These are phyloP conservation scores for Trichosporon coremiiforme DNA, from an alignment of 1,284 basidiomycete species.

Conservation along the genomic window DNA sequence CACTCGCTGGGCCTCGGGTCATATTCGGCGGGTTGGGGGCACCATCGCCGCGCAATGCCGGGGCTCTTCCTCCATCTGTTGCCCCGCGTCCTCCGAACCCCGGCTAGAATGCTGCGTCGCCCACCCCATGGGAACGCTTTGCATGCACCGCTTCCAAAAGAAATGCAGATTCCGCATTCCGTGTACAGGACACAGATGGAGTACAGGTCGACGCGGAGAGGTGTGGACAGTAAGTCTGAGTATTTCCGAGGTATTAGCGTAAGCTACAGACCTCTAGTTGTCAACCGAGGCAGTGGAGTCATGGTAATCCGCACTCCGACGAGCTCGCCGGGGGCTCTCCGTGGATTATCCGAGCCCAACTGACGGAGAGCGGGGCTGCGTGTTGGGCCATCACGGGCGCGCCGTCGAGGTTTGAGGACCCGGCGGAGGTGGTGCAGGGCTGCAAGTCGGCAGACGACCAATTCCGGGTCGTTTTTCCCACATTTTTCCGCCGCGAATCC, in stretches of 20 bases:
- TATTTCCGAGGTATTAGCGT: conserved; percentile 6
- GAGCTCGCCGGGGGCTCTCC: background rate
- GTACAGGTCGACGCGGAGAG: background rate
- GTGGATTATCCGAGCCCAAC: background rate
- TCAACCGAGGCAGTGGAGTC: background rate
- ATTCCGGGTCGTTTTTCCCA: background rate
- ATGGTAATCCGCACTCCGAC: background rate
- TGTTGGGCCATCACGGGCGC: too few relatives aligned
- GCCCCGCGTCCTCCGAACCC: background rate
- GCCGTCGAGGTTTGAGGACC: background rate
- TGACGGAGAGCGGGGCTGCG: too few relatives aligned
- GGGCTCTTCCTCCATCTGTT: background rate
- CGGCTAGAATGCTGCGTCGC: background rate
- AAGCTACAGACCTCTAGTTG: too few relatives aligned
- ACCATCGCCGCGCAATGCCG: background rate
- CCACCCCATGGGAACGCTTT: background rate
- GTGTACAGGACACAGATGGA: background rate
- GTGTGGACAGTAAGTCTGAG: background rate
- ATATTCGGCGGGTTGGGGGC: background rate
- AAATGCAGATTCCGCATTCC: background rate
- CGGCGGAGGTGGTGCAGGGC: background rate
- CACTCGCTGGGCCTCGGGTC: background rate
- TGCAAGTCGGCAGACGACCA: background rate
- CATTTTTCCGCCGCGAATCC: background rate
- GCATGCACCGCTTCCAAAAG: background rate